These are phyloP conservation scores for Remersonia thermophila DNA, from an alignment of 2,329 filamentous ascomycete genomes.

Conservation along the genomic window DNA sequence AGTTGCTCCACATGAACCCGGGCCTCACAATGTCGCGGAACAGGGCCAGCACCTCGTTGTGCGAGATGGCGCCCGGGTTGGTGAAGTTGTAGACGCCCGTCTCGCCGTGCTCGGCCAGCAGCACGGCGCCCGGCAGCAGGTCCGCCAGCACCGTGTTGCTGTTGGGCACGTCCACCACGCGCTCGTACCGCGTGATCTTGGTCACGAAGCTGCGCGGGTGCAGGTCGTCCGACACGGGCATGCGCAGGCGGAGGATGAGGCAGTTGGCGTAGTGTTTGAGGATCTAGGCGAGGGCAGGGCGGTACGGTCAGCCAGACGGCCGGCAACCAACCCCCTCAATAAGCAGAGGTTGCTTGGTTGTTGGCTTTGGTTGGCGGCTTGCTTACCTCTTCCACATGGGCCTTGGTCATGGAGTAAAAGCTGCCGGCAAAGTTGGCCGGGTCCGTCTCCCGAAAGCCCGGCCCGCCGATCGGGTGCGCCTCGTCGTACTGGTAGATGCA, in stretches of 20 bases:
- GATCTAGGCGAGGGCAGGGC: too few relatives aligned
- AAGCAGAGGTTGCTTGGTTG: too few relatives aligned
- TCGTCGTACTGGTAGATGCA: slow-evolving; percentile 57
- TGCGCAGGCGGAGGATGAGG: slow-evolving; percentile 53
- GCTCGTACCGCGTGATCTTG: slow-evolving; percentile 53
- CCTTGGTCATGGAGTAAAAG: slow-evolving; percentile 58
- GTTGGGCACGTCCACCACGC: slow-evolving; percentile 56
- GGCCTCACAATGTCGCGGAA: slow-evolving; percentile 54
- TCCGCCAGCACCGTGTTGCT: slow-evolving; percentile 55
- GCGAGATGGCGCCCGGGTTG: slow-evolving; percentile 58
- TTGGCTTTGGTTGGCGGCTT: too few relatives aligned
- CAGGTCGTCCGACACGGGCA: slow-evolving; percentile 57
- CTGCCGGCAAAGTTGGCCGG: slow-evolving; percentile 52
- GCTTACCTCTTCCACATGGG: slow-evolving; percentile 50
- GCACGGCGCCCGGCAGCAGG: slow-evolving; percentile 47
- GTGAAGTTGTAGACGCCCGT: slow-evolving; percentile 59
- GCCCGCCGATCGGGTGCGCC: slow-evolving; percentile 45
- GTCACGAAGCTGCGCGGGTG: slow-evolving; percentile 56
- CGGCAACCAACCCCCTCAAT: not conserved
- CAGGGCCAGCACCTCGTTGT: slow-evolving; percentile 53
- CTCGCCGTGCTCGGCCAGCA: slow-evolving; percentile 48
- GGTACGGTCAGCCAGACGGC: not conserved
- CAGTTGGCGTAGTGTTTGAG: slow-evolving; percentile 49
- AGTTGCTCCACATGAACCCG: slow-evolving; percentile 51
- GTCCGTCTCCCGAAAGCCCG: slow-evolving; percentile 50